Conservation (phyloP, 345 rosid species). For the Salix caprea region DNA sequence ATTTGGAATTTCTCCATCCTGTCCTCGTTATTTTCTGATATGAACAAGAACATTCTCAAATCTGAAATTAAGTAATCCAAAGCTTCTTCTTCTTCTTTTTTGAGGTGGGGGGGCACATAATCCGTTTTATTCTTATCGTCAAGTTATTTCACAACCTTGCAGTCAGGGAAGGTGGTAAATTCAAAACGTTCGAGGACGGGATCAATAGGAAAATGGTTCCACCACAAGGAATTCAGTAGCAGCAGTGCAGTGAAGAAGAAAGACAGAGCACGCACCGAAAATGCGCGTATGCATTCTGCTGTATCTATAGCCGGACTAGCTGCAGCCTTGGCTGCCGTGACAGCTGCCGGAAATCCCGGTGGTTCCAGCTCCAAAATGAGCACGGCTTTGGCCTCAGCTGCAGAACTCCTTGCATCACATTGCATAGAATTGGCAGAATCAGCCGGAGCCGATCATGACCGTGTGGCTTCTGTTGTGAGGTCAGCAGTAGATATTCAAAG, state of each 20-base stretch:
- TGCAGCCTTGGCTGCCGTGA: conserved; percentile 81
- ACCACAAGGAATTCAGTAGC: conserved; percentile 51
- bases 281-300: conserved; percentile 69
- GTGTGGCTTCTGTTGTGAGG: conserved; percentile 57
- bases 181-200: conserved; percentile 51
- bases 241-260: conserved; percentile 55
- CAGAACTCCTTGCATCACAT: conserved; percentile 83
- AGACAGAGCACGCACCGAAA: conserved; percentile 70
- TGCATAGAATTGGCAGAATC: conserved; percentile 81
- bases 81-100: not conserved
- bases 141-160: conserved; percentile 1
- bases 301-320: conserved; percentile 86
- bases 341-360: conserved; percentile 50
- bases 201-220: conserved; percentile 77
- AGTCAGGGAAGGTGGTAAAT: conserved; percentile 53
- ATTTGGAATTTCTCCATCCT: not conserved
- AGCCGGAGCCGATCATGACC: conserved; percentile 73
- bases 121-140: not conserved
- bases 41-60: not conserved
- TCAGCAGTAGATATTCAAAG: conserved; percentile 78
- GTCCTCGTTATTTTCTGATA: not conserved
- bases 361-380: conserved; percentile 57
- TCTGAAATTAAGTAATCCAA: not conserved
- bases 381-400: conserved; percentile 74
- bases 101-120: not conserved